Evolutionary conservation across 2,329 filamentous ascomycete genomes (phyloP).

Genomic region (Talaromyces atroroseus): DNA sequence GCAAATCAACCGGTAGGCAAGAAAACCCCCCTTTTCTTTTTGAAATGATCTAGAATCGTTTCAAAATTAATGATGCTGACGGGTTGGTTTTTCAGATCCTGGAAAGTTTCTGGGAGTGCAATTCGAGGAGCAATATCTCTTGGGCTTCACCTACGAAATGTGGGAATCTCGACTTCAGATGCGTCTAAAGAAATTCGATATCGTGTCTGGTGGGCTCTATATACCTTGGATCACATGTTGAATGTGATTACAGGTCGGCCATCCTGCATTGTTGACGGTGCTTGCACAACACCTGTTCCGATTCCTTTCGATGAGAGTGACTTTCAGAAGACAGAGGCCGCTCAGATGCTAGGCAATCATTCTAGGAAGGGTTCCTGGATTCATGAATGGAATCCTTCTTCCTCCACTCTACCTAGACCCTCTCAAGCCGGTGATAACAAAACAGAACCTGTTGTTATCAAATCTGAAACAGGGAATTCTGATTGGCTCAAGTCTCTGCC

Average conservation of each 20-base stretch:
- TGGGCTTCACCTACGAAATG: constrained; percentile 40
- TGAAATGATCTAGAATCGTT: not conserved
- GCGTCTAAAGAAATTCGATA: constrained; percentile 40
- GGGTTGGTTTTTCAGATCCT: constrained; percentile 28
- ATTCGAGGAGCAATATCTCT: constrained; percentile 37
- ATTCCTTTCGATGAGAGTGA: constrained; percentile 37
- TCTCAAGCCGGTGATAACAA: constrained; percentile 14
- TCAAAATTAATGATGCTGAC: not conserved
- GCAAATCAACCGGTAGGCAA: constrained; percentile 39
- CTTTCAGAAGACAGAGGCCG: constrained; percentile 30
- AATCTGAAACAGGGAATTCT: constrained; percentile 18
- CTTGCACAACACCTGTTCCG: constrained; percentile 39
- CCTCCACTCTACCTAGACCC: constrained; percentile 19
- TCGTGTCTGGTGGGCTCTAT: constrained; percentile 43
- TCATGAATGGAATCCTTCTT: constrained; percentile 20
- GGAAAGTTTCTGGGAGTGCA: constrained; percentile 38
- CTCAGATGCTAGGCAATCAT: constrained; percentile 25
- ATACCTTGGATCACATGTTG: constrained; percentile 39
- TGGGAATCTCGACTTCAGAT: constrained; percentile 32
- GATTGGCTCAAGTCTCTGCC: constrained; percentile 33
- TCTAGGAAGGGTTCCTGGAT: constrained; percentile 18
- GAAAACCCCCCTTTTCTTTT: constrained; percentile 4
- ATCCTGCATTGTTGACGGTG: constrained; percentile 36
- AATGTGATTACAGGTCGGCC: constrained; percentile 42
- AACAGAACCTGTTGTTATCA: constrained; percentile 15